Percentiles rank a stretch among this genome's conserved stretches.
phyloP scores from a whole-genome alignment of 768 basidiomycete species.

The Mycena albidolilacea region DNA sequence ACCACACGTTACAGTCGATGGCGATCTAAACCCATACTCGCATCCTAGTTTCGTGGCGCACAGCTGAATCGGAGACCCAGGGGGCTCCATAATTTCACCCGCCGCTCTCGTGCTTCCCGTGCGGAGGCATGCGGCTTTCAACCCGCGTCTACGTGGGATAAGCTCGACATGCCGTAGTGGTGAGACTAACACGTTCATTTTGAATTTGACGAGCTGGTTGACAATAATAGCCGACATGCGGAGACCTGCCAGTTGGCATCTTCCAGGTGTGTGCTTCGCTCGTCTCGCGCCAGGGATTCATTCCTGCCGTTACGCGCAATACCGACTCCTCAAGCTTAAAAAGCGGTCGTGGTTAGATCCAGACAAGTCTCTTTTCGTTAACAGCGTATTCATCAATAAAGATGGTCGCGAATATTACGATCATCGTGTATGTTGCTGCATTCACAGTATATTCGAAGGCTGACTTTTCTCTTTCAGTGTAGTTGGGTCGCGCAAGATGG shows the following conservation, averaged over 20 bases:
- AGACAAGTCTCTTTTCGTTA: constrained; percentile 6
- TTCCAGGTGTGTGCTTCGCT: background rate
- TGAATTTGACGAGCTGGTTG: too few species aligned
- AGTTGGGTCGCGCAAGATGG: constrained; percentile 11
- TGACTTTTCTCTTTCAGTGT: constrained; percentile 8
- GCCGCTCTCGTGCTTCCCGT: background rate
- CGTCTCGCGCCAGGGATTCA: background rate
- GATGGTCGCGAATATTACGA: constrained; percentile 11
- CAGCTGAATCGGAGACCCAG: too few species aligned
- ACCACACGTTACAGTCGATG: too few species aligned
- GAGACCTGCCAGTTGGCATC: background rate
- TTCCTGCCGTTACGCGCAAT: background rate
- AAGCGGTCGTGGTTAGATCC: background rate
- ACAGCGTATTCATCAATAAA: constrained; percentile 11
- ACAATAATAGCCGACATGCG: background rate
- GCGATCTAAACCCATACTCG: too few species aligned
- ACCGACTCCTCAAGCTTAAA: background rate
- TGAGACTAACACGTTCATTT: background rate
- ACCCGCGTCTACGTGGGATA: background rate
- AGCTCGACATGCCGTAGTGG: background rate
- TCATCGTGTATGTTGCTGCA: constrained; percentile 18
- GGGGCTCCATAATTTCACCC: background rate
- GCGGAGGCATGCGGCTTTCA: background rate
- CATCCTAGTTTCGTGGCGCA: too few species aligned
- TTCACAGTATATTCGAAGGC: constrained; percentile 1